A percentile compares a stretch with the other conserved stretches of the same genome.
Conservation (phyloP, 2,329 filamentous ascomycete species). For the Penicillium frequentans region DNA sequence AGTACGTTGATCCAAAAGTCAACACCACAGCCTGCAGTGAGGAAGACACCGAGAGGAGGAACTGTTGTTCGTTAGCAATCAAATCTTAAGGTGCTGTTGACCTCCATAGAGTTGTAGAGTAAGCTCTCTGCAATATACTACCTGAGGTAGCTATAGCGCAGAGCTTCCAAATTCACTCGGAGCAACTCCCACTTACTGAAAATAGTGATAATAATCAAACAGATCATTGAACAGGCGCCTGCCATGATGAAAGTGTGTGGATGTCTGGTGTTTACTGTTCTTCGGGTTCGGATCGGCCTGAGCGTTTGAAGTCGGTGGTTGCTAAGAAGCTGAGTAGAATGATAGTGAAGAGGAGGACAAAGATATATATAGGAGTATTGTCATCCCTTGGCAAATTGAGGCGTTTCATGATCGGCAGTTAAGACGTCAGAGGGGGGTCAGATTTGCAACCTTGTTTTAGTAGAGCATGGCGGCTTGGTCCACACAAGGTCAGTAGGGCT, state of each 20-base stretch:
- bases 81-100: background rate
- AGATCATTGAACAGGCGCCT: conserved; percentile 39
- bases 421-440: conserved; percentile 4
- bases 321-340: conserved; percentile 28
- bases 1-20: conserved; percentile 68
- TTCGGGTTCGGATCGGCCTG: conserved; percentile 2
- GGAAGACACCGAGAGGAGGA: conserved; percentile 64
- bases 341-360: conserved; percentile 27
- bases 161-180: background rate
- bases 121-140: background rate
- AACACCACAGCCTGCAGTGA: conserved; percentile 64
- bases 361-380: conserved; percentile 27
- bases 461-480: background rate
- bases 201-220: conserved; percentile 49
- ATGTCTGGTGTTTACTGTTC: background rate
- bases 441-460: background rate
- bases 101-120: background rate
- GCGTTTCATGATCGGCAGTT: conserved; percentile 25
- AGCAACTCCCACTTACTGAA: conserved; percentile 37
- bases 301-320: conserved; percentile 15
- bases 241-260: conserved; percentile 26
- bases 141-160: background rate
- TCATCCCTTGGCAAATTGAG: conserved; percentile 26
- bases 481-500: conserved; percentile 1
- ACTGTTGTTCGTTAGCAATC: conserved; percentile 46